phyloP scores from a whole-genome alignment of 352 stramenopile genomes.

The Globisporangium paroecandrum region DNA sequence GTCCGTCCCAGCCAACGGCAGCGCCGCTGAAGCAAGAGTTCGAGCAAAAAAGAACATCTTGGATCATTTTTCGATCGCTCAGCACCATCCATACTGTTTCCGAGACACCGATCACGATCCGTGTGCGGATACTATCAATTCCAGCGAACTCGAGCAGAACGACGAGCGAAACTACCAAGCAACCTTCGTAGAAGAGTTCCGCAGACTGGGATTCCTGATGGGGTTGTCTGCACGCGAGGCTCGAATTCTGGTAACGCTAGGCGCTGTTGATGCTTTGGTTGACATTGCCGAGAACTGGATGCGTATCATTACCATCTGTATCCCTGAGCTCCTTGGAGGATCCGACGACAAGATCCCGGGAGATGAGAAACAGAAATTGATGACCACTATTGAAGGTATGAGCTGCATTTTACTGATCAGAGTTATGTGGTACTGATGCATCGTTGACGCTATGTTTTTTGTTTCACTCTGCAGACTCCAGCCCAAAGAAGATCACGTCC shows the following conservation, averaged over 20 bases:
- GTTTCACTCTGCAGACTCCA: slow-evolving; percentile 17
- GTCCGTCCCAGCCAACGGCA: slow-evolving; percentile 4
- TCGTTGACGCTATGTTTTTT: not conserved
- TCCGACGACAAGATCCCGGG: not conserved
- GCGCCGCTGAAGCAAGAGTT: slow-evolving; percentile 8
- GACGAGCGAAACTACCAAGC: slow-evolving; percentile 16
- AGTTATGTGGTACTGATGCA: not conserved
- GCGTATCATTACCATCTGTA: slow-evolving; percentile 36
- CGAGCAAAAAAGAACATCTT: slow-evolving; percentile 61
- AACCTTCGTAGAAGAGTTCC: slow-evolving; percentile 51
- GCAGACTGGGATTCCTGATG: slow-evolving; percentile 49
- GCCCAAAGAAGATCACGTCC: slow-evolving; percentile 62
- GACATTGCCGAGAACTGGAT: slow-evolving; percentile 68
- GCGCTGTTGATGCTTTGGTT: slow-evolving; percentile 54
- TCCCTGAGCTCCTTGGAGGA: slow-evolving; percentile 39
- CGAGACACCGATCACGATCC: slow-evolving; percentile 41
- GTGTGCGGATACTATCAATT: not conserved
- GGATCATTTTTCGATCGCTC: slow-evolving; percentile 65
- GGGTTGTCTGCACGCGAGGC: slow-evolving; percentile 55
- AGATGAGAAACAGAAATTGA: slow-evolving; percentile 6
- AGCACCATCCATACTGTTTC: slow-evolving; percentile 74
- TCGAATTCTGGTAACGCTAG: slow-evolving; percentile 55
- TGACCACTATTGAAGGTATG: slow-evolving; percentile 5
- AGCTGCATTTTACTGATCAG: not conserved
- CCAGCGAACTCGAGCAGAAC: slow-evolving; percentile 17